Conservation (phyloP, 169 alveolate species). For the Plasmodium gonderi region DNA sequence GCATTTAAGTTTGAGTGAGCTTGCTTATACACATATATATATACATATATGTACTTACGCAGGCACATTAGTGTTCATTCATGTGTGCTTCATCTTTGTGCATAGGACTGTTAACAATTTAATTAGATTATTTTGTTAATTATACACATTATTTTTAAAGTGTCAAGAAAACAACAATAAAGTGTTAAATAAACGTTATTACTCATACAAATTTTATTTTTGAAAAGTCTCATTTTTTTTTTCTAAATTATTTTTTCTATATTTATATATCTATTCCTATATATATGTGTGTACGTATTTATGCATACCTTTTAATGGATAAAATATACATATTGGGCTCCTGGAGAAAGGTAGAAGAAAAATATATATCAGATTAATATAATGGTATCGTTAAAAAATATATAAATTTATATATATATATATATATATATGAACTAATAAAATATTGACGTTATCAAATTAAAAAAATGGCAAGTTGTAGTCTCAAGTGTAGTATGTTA, state of each 20-base stretch:
- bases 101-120: slow-evolving; percentile 18
- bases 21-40: neutral
- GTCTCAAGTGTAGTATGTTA: slow-evolving; percentile 68
- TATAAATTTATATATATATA: too few species aligned
- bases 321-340: neutral
- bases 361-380: neutral
- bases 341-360: neutral
- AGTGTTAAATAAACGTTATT: slow-evolving; percentile 1
- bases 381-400: slow-evolving; percentile 43
- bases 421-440: slow-evolving; percentile 1
- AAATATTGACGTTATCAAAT: slow-evolving; percentile 22
- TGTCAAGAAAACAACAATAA: slow-evolving; percentile 5
- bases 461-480: slow-evolving; percentile 54
- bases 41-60: slow-evolving; percentile 10
- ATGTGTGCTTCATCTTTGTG: slow-evolving; percentile 8
- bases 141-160: slow-evolving; percentile 13
- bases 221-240: slow-evolving; percentile 27
- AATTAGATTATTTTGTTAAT: slow-evolving; percentile 37
- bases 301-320: slow-evolving; percentile 10
- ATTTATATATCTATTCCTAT: neutral
- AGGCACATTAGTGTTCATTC: neutral
- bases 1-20: neutral
- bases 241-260: neutral
- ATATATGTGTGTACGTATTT: neutral
- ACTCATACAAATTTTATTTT: slow-evolving; percentile 26